phyloP scores from a whole-genome alignment of 352 stramenopile genomes.

The Elongisporangium undulatum region DNA sequence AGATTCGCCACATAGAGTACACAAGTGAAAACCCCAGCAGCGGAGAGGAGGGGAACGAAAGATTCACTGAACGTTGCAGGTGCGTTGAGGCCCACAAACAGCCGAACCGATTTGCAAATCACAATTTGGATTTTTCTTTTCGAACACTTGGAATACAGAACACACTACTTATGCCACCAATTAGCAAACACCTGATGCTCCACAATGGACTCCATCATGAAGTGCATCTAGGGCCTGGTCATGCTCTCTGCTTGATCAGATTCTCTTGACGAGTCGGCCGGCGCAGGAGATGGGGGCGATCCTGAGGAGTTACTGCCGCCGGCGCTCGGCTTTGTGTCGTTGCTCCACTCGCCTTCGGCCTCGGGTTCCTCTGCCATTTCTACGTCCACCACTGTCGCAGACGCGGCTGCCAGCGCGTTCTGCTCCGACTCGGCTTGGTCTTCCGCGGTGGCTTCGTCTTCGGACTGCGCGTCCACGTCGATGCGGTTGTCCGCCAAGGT shows the following conservation, averaged over 20 bases:
- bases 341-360: not conserved
- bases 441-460: slow-evolving; percentile 17
- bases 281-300: not conserved
- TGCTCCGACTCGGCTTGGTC: not conserved
- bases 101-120: not conserved
- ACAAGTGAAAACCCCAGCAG: not conserved
- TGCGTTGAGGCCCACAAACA: not conserved
- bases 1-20: not conserved
- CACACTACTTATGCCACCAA: not conserved
- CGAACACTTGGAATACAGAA: not conserved
- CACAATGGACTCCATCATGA: too few species aligned
- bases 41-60: not conserved
- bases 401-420: not conserved
- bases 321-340: not conserved
- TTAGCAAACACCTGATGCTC: not conserved
- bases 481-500: slow-evolving; percentile 16
- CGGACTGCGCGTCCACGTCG: slow-evolving; percentile 24
- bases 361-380: slow-evolving; percentile 9
- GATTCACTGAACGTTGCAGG: not conserved
- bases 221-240: not conserved
- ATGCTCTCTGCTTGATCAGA: not conserved
- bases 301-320: not conserved
- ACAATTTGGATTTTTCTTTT: not conserved
- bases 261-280: not conserved
- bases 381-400: slow-evolving; percentile 5